phyloP scores from a whole-genome alignment of 164 flowering plant species.

The Chloranthus sessilifolius region DNA sequence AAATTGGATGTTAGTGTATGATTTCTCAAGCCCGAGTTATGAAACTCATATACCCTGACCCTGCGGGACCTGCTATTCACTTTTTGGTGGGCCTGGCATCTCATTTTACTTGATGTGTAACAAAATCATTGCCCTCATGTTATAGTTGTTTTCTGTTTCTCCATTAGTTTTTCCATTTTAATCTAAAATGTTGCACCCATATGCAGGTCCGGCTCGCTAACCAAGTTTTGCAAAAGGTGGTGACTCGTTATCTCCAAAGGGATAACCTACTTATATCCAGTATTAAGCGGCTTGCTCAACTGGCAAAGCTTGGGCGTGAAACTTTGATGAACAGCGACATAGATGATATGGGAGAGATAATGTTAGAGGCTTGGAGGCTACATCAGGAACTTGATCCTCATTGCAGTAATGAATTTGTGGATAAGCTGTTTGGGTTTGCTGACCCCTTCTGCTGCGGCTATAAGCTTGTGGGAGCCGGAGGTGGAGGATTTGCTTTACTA shows the following conservation, averaged over 20 bases:
- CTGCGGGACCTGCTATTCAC: too few relatives aligned
- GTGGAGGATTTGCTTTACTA: slow-evolving; percentile 94
- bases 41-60: too few relatives aligned
- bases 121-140: too few relatives aligned
- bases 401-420: slow-evolving; percentile 88
- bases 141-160: background rate
- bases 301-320: slow-evolving; percentile 92
- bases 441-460: slow-evolving; percentile 81
- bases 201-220: slow-evolving; percentile 89
- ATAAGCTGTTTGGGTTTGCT: slow-evolving; percentile 63
- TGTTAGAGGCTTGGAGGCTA: slow-evolving; percentile 94
- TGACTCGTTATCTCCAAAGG: slow-evolving; percentile 70
- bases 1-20: too few relatives aligned
- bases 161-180: slow-evolving; percentile 4
- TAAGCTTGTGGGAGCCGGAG: slow-evolving; percentile 99
- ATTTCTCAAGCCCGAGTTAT: too few relatives aligned
- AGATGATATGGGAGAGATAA: slow-evolving; percentile 78
- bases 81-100: too few relatives aligned
- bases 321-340: slow-evolving; percentile 84
- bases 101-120: too few relatives aligned
- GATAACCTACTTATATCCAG: slow-evolving; percentile 92
- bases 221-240: slow-evolving; percentile 91
- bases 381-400: slow-evolving; percentile 97
- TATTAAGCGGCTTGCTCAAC: slow-evolving; percentile 83
- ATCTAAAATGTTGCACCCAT: background rate